phyloP scores from a whole-genome alignment of 140 eudicot species.

The Ambrosia hybrid region DNA sequence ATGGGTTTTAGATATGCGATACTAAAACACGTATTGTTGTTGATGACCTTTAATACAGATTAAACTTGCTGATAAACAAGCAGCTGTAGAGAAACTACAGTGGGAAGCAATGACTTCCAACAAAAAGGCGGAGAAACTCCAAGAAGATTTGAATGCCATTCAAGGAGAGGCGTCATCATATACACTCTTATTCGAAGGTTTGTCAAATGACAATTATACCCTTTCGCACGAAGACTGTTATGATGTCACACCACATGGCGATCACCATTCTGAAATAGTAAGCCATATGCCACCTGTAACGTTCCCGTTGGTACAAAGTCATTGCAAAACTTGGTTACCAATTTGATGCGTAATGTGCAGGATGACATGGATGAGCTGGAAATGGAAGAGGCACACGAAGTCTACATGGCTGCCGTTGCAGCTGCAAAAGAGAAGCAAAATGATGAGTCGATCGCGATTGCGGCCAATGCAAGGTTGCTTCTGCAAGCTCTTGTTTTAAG shows the following conservation, averaged over 20 bases:
- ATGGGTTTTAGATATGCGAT: background rate
- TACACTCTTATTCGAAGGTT: conserved; percentile 60
- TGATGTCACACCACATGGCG: conserved; percentile 46
- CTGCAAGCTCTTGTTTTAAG: conserved; percentile 57
- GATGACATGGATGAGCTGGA: conserved; percentile 54
- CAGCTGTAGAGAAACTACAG: conserved; percentile 80
- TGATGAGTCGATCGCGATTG: conserved; percentile 64
- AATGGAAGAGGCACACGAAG: conserved; percentile 69
- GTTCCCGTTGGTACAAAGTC: background rate
- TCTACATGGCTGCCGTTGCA: conserved; percentile 69
- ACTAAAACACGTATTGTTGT: background rate
- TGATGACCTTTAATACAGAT: conserved; percentile 39
- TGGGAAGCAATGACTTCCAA: conserved; percentile 97
- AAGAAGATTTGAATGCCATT: conserved; percentile 64
- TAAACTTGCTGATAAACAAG: conserved; percentile 95
- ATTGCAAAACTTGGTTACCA: conserved; percentile 3
- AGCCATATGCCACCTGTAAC: conserved; percentile 28
- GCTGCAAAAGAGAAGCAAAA: conserved; percentile 73
- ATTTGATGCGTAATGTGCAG: conserved; percentile 31
- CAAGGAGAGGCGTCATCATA: conserved; percentile 74
- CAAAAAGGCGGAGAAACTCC: conserved; percentile 66
- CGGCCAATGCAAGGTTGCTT: conserved; percentile 64
- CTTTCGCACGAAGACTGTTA: conserved; percentile 46
- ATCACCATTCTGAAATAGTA: conserved; percentile 54
- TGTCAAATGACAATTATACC: conserved; percentile 46